Conservation (phyloP, 2,329 filamentous ascomycete genomes). For the Periconia sp. region DNA sequence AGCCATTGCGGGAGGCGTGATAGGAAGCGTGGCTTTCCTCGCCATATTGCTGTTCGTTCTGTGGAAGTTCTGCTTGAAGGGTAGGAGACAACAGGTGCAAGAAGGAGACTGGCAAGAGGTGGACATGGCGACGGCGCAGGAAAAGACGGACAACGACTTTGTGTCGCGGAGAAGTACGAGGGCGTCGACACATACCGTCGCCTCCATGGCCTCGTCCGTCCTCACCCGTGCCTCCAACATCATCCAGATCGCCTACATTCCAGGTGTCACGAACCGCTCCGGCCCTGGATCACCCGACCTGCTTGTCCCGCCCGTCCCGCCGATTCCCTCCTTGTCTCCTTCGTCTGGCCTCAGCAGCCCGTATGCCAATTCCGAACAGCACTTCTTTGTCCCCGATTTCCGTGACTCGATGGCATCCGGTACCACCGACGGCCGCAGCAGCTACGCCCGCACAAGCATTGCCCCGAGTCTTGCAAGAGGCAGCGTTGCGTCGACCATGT, state of each 20-base stretch:
- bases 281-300: conserved; percentile 80
- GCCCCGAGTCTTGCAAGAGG: conserved; percentile 56
- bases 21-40: conserved; percentile 81
- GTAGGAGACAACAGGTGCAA: conserved; percentile 68
- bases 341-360: conserved; percentile 65
- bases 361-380: conserved; percentile 70
- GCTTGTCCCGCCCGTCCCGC: conserved; percentile 89
- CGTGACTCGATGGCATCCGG: conserved; percentile 90
- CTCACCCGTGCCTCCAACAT: conserved; percentile 97
- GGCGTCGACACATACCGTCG: conserved; percentile 82
- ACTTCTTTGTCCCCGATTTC: conserved; percentile 93
- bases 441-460: conserved; percentile 54
- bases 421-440: conserved; percentile 64
- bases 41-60: conserved; percentile 78
- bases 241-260: conserved; percentile 99
- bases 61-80: conserved; percentile 88
- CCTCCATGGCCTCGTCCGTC: conserved; percentile 93
- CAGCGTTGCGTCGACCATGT: conserved; percentile 88
- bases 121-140: conserved; percentile 57
- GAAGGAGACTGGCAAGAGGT: conserved; percentile 65
- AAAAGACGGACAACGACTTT: conserved; percentile 64
- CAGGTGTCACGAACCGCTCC: conserved; percentile 92
- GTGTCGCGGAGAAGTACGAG: conserved; percentile 65
- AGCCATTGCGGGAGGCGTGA: conserved; percentile 88
- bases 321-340: conserved; percentile 71